A percentile compares a stretch with the other conserved stretches of the same genome.
These are phyloP conservation scores for Phyllosticta citrichinensis DNA, from an alignment of 2,329 filamentous ascomycete genomes.

Conservation along the genomic window DNA sequence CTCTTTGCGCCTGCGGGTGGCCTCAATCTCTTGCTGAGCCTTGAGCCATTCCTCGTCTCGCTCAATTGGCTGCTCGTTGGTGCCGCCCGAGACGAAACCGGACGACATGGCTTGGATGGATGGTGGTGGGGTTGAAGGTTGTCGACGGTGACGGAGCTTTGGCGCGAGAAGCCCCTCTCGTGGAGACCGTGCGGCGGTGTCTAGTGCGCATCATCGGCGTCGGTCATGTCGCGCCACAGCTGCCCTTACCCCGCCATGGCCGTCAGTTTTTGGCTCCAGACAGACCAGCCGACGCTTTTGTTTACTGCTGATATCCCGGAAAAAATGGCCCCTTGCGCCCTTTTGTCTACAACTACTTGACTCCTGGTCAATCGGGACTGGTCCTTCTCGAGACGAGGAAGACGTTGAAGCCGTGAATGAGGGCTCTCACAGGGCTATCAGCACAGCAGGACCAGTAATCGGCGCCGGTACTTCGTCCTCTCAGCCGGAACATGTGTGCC, in stretches of 20 bases:
- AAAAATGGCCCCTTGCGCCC: not conserved
- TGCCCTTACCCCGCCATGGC: too few species aligned
- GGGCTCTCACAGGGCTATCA: not conserved
- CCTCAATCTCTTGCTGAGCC: constrained; percentile 56
- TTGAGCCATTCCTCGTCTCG: constrained; percentile 52
- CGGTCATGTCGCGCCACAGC: not conserved
- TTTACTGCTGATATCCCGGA: not conserved
- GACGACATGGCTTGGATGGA: constrained; percentile 10
- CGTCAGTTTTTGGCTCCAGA: too few species aligned
- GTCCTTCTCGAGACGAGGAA: not conserved
- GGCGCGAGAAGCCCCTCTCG: not conserved
- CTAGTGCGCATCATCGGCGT: too few species aligned
- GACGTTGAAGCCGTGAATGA: not conserved
- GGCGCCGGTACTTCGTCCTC: not conserved
- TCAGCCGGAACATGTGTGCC: not conserved
- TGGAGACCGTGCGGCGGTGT: too few species aligned
- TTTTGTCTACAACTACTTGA: not conserved
- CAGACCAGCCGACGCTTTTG: not conserved
- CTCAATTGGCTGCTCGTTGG: constrained; percentile 25
- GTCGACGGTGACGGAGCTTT: not conserved
- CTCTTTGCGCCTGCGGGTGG: constrained; percentile 45
- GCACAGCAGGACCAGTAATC: not conserved
- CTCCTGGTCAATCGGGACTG: not conserved
- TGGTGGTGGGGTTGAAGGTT: not conserved
- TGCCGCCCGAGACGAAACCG: constrained; percentile 15